phyloP scores from a whole-genome alignment of 2,329 filamentous ascomycete species.

The Stagonosporopsis rhizophila region DNA sequence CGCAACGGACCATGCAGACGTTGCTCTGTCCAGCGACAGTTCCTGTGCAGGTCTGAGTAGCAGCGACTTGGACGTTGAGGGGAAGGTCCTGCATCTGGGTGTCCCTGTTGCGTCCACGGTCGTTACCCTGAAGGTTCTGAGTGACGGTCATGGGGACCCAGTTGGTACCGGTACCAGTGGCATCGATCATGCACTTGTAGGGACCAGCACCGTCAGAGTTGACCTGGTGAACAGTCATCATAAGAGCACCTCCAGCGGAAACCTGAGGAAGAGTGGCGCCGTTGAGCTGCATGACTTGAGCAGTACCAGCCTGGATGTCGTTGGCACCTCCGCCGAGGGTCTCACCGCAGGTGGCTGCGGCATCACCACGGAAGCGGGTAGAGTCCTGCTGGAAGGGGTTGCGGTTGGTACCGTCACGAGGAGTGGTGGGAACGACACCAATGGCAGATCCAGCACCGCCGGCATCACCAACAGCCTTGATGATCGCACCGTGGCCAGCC shows the following conservation, averaged over 20 bases:
- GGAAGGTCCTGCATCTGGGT: slow-evolving; percentile 49
- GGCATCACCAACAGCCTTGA: slow-evolving; percentile 63
- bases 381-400: slow-evolving; percentile 70
- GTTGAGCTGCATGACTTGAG: slow-evolving; percentile 64
- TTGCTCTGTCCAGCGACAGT: slow-evolving; percentile 65
- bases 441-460: slow-evolving; percentile 61
- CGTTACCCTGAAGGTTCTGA: slow-evolving; percentile 60
- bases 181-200: slow-evolving; percentile 70
- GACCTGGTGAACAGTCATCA: slow-evolving; percentile 72
- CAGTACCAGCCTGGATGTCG: slow-evolving; percentile 63
- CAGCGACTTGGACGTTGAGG: slow-evolving; percentile 66
- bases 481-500: slow-evolving; percentile 68
- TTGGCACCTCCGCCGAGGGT: slow-evolving; percentile 65
- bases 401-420: slow-evolving; percentile 67
- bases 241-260: slow-evolving; percentile 62
- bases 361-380: slow-evolving; percentile 65
- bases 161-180: slow-evolving; percentile 62
- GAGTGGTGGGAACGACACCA: slow-evolving; percentile 64
- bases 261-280: slow-evolving; percentile 67
- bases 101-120: slow-evolving; percentile 54
- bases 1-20: slow-evolving; percentile 68
- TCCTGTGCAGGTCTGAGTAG: slow-evolving; percentile 64
- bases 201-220: slow-evolving; percentile 72
- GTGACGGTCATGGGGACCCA: slow-evolving; percentile 65
- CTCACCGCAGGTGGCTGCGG: slow-evolving; percentile 63